Percentiles rank a stretch among this genome's conserved stretches.
These are phyloP conservation scores for Cryphonectria carpinicola DNA, from an alignment of 2,329 filamentous ascomycete species.

Conservation along the genomic window DNA sequence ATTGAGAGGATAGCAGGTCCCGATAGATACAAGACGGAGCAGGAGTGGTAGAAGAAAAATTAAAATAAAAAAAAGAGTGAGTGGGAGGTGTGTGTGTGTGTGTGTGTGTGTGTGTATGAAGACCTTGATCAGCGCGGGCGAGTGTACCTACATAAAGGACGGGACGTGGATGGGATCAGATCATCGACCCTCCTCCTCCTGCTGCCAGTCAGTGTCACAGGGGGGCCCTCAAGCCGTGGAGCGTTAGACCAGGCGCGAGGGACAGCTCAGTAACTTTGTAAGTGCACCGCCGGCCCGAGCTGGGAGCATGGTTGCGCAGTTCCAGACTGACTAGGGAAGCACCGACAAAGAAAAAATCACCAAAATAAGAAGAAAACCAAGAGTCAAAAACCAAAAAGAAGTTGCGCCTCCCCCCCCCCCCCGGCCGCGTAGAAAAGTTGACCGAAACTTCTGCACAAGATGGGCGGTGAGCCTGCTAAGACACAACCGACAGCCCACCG, in stretches of 20 bases:
- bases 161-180: slow-evolving; percentile 16
- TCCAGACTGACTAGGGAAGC: slow-evolving; percentile 12
- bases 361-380: background rate
- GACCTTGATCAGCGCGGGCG: slow-evolving; percentile 19
- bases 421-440: slow-evolving; percentile 9
- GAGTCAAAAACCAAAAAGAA: slow-evolving; percentile 2
- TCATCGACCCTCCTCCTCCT: background rate
- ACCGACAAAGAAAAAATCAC: slow-evolving; percentile 7
- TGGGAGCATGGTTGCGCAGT: slow-evolving; percentile 5
- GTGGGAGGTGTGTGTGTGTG: background rate
- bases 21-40: slow-evolving; percentile 3
- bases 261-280: slow-evolving; percentile 3
- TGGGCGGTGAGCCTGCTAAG: slow-evolving; percentile 24
- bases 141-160: slow-evolving; percentile 28
- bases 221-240: slow-evolving; percentile 8
- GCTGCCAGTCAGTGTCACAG: slow-evolving; percentile 5
- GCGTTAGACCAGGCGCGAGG: background rate
- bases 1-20: slow-evolving; percentile 1
- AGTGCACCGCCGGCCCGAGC: background rate
- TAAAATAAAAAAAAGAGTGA: background rate
- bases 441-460: slow-evolving; percentile 21
- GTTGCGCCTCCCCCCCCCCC: background rate
- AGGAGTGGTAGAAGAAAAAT: background rate
- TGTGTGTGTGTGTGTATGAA: background rate
- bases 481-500: slow-evolving; percentile 18